phyloP scores from a whole-genome alignment of 495 filamentous ascomycete genomes.

The Trichoderma orchidacearum region DNA sequence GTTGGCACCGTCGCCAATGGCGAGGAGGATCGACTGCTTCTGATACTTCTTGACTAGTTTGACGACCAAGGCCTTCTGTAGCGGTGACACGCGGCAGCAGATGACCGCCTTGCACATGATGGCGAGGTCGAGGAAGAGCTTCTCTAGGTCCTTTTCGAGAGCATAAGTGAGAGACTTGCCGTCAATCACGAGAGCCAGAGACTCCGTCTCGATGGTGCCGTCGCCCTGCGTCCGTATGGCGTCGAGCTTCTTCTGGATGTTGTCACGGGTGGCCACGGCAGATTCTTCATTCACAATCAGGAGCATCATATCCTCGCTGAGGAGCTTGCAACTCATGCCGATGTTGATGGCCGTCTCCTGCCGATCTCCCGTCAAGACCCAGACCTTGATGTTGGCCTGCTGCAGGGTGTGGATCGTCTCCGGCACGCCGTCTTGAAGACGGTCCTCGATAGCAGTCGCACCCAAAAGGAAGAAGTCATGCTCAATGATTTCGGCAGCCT shows the following conservation, averaged over 20 bases:
- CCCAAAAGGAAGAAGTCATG: constrained; percentile 82
- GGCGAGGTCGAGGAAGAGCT: constrained; percentile 83
- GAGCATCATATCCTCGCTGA: constrained; percentile 97
- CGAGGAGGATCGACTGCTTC: constrained; percentile 74
- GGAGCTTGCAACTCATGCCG: constrained; percentile 97
- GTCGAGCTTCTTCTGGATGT: constrained; percentile 81
- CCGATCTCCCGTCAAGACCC: constrained; percentile 95
- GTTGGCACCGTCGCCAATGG: constrained; percentile 96
- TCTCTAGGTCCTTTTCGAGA: constrained; percentile 87
- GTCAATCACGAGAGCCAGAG: constrained; percentile 91
- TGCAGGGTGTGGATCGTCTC: constrained; percentile 98
- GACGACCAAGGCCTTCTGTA: constrained; percentile 96
- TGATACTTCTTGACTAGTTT: constrained; percentile 96
- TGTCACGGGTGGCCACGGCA: constrained; percentile 61
- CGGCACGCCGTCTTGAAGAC: constrained; percentile 91
- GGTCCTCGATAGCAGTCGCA: constrained; percentile 95
- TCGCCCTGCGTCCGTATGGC: constrained; percentile 68
- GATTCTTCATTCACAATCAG: constrained; percentile 90
- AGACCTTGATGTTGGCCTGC: constrained; percentile 94
- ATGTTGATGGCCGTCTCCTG: constrained; percentile 99
- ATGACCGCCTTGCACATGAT: constrained; percentile 97
- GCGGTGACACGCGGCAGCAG: constrained; percentile 96
- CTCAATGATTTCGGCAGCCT: constrained; percentile 92
- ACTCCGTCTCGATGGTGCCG: constrained; percentile 64
- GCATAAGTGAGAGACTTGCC: constrained; percentile 91